Conservation (phyloP, 2,329 filamentous ascomycete species). For the Cytospora leucostoma region DNA sequence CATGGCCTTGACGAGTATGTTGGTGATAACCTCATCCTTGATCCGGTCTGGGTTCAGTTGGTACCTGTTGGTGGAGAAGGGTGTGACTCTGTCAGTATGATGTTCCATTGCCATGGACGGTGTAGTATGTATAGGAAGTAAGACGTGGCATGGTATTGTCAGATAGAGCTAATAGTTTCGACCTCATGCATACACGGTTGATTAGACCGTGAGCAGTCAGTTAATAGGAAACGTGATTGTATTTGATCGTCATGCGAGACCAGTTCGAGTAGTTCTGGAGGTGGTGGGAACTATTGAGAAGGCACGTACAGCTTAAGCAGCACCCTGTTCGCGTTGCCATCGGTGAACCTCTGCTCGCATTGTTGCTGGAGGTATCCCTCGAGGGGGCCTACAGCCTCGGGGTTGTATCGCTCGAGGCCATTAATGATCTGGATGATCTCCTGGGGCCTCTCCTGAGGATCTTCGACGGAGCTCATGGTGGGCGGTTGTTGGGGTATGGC, state of each 20-base stretch:
- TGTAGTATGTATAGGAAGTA: constrained; percentile 10
- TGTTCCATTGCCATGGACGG: background rate
- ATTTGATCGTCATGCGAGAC: constrained; percentile 70
- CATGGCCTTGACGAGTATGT: constrained; percentile 96
- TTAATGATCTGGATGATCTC: constrained; percentile 93
- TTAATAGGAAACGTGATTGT: constrained; percentile 95
- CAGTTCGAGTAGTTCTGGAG: constrained; percentile 24
- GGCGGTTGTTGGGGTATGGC: constrained; percentile 33
- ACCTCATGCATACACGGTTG: constrained; percentile 65
- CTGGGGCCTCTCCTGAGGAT: constrained; percentile 87
- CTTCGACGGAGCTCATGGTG: constrained; percentile 70
- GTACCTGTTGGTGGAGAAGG: constrained; percentile 62
- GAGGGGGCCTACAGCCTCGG: constrained; percentile 89
- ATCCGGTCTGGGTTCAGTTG: constrained; percentile 99
- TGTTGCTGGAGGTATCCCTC: constrained; percentile 94
- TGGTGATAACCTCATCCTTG: constrained; percentile 96
- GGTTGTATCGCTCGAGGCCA: constrained; percentile 97
- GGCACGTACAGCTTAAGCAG: constrained; percentile 90
- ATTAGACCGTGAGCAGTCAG: constrained; percentile 68
- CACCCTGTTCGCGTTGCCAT: constrained; percentile 95
- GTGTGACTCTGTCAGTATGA: background rate
- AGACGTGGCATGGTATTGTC: constrained; percentile 43
- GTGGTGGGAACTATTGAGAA: constrained; percentile 20
- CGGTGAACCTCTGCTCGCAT: constrained; percentile 91
- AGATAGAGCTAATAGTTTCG: constrained; percentile 73